These are phyloP conservation scores for Coelastrella sp. DNA, from an alignment of 139 green algal species.

Conservation along the genomic window DNA sequence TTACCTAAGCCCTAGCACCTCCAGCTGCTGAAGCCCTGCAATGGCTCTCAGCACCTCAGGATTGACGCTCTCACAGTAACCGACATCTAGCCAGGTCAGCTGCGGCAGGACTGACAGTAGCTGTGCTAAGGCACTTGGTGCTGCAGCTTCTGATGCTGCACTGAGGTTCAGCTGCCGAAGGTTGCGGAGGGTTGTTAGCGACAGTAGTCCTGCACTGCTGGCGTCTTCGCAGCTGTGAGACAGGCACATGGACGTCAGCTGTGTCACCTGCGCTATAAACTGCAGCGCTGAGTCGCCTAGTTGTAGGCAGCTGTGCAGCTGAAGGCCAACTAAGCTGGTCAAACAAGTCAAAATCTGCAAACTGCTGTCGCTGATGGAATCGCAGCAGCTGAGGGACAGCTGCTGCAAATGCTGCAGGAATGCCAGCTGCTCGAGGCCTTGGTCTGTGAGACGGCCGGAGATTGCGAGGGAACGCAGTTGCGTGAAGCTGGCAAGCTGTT, in stretches of 20 bases:
- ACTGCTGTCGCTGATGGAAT: conserved; percentile 1
- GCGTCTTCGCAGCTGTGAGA: conserved; percentile 29
- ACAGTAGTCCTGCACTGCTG: not conserved
- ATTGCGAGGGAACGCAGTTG: not conserved
- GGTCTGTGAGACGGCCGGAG: not conserved
- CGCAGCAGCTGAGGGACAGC: conserved; percentile 33
- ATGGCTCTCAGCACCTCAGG: not conserved
- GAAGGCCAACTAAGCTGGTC: not conserved
- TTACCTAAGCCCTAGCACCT: not conserved
- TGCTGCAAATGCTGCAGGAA: conserved; percentile 2
- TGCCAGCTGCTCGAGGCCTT: not conserved
- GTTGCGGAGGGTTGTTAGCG: not conserved
- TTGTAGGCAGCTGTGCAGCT: conserved; percentile 16
- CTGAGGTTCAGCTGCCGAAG: conserved; percentile 11
- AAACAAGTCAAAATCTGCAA: not conserved
- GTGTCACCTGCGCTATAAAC: not conserved
- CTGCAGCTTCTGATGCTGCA: conserved; percentile 1
- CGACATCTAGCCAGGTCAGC: not conserved
- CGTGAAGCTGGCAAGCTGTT: not conserved
- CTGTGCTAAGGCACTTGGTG: not conserved
- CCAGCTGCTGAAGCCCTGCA: not conserved
- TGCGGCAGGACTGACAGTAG: conserved; percentile 6
- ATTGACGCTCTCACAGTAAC: conserved; percentile 8
- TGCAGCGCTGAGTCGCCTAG: not conserved
- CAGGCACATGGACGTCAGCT: conserved; percentile 1